These are phyloP conservation scores for Lachnellula willkommii DNA, from an alignment of 2,329 filamentous ascomycete genomes.

Conservation along the genomic window DNA sequence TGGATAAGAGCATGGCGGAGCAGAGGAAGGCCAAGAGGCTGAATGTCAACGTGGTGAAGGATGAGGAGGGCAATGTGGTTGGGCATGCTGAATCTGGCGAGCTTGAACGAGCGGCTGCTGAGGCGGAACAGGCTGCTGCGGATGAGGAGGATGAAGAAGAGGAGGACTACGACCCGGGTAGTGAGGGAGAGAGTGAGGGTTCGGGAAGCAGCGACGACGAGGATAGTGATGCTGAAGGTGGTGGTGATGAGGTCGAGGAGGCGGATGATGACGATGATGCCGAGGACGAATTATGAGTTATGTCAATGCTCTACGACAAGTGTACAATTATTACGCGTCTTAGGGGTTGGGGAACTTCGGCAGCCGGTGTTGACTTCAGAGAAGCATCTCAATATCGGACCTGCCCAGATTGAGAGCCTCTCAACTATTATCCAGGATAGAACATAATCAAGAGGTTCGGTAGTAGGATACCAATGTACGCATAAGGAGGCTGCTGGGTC, in stretches of 20 bases:
- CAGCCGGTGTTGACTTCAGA: too few species aligned
- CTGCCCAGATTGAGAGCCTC: too few species aligned
- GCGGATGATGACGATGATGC: conserved; percentile 28
- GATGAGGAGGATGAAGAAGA: conserved; percentile 60
- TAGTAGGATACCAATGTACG: too few species aligned
- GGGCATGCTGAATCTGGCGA: conserved; percentile 36
- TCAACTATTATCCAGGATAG: too few species aligned
- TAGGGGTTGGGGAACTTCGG: too few species aligned
- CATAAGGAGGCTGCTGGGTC: background rate
- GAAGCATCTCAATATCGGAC: too few species aligned
- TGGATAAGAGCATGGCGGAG: conserved; percentile 65
- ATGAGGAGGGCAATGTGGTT: conserved; percentile 36
- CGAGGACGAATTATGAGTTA: conserved; percentile 6
- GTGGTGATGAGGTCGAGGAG: conserved; percentile 23
- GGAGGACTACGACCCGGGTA: conserved; percentile 57
- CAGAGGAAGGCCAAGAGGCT: conserved; percentile 59
- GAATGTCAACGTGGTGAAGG: conserved; percentile 47
- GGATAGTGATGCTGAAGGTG: conserved; percentile 50
- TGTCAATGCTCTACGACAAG: background rate
- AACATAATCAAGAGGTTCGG: too few species aligned
- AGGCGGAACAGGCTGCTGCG: conserved; percentile 39
- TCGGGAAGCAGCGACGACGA: conserved; percentile 41
- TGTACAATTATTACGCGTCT: too few species aligned
- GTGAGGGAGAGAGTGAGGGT: conserved; percentile 52
- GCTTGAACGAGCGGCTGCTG: conserved; percentile 28